Conservation (phyloP, 2,329 filamentous ascomycete species). For the Fusarium marasasianum region DNA sequence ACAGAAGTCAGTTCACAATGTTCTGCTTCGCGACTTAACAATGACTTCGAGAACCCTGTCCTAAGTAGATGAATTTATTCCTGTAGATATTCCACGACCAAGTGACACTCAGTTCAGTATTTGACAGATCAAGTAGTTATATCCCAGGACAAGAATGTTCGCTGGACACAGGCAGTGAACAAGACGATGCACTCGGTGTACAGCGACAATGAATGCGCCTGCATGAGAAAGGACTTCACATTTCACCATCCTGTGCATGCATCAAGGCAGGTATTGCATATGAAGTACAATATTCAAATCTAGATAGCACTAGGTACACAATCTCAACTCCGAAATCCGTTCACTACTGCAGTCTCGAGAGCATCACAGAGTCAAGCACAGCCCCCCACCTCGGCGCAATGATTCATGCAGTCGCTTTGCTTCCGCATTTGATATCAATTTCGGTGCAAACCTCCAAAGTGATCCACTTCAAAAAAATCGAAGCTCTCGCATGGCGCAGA, state of each 20-base stretch:
- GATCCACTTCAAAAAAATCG: not conserved
- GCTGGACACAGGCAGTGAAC: rapidly evolving
- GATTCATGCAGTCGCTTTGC: constrained; percentile 25
- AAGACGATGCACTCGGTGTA: rapidly evolving
- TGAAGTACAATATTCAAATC: not conserved
- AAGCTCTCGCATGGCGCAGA: not conserved
- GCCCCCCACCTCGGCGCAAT: not conserved
- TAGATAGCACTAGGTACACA: not conserved
- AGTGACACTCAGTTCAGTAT: not conserved
- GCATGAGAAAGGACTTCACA: not conserved
- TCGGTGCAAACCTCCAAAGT: not conserved
- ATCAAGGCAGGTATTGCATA: too few relatives aligned
- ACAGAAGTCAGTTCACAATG: rapidly evolving
- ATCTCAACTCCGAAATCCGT: not conserved
- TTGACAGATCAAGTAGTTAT: not conserved
- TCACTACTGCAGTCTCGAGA: not conserved
- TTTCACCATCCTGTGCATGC: too few relatives aligned
- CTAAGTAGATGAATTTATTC: rapidly evolving
- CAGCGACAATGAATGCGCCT: not conserved
- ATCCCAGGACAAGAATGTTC: too few relatives aligned
- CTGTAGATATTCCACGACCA: not conserved
- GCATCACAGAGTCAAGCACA: not conserved
- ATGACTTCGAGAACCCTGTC: rapidly evolving
- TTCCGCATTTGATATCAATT: not conserved
- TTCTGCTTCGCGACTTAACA: too few relatives aligned